Base-by-base conservation (phyloP, 768 basidiomycete species). In the Xerocomus brunneocitrinus region DNA sequence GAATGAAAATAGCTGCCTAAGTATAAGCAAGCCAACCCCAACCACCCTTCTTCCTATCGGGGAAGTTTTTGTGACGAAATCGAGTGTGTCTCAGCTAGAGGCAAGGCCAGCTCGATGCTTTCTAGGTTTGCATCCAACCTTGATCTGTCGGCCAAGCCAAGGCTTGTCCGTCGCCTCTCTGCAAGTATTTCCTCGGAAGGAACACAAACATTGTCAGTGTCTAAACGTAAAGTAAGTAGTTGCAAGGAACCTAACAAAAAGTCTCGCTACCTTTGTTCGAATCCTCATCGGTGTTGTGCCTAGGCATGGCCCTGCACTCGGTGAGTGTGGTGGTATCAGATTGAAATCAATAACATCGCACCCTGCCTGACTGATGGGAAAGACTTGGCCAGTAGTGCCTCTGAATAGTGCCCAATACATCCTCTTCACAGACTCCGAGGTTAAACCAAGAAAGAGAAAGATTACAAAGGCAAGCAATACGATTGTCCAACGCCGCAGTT, bases 401-500 rank as follows among this genome's bases (percentile, higher is more conserved):
- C 32, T 56, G 47, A 60, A 35, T 10, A 50, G 40, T 6, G n/a
- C 34, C 27, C 40, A 16, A 28, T 56, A 63, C 50, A 58, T 52
- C 48, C 16, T 62, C 51, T 49, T 58, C 25, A 56, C 34, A 5
- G 19, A 19, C 19, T 64, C 62, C 2, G 46, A 27, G 1, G 59
- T 61, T 14, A 57, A 36, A 10, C 62, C 62, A 43, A 63, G 52
- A 22, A 64, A 22, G n/a, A 45, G 5, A 14, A 63, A 64, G 5
- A 64, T 14, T 3, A 59, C 24, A 16, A 53, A 61, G 4, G 53
- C 40, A 8, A 63, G 44, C 27, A 55, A 44, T 24, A 51, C 30
- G 30, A 30, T 45, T 14, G 59, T 59, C 62, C 62, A 62, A 14
- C 62, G 62, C 19, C 62, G 57, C 13, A 63, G n/a, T 32, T 63